Base-by-base conservation (phyloP, 352 stramenopile genomes). In the Globisporangium solare region DNA sequence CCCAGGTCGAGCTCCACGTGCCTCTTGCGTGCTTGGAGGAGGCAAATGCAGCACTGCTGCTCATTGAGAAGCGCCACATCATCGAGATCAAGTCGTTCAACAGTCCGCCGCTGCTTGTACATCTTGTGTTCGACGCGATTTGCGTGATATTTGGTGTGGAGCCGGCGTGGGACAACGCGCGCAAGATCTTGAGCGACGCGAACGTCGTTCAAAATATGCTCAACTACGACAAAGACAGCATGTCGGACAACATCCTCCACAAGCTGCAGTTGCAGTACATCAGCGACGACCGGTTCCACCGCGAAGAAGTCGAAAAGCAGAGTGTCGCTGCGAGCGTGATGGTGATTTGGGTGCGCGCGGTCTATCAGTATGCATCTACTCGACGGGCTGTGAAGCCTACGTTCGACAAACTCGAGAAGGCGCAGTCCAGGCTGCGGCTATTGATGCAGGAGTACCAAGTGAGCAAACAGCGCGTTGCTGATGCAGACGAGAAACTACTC, bases 41-140 rank as follows among this genome's bases (percentile, higher is more conserved):
- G 43, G 83, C 83, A 10, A 89, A 90, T 43, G 60, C 61, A 0
- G 73, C 76, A 0, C 61, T 92, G 2, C 32, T 86, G 20, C 55
- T 83, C 35, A 78, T 92, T 18, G 80, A 92, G 41, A 77, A 84
- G 54, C 73, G 76, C 1, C 82, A 90, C 49, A 88, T 92, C 31
- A 67, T 88, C 27, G 83, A 92, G 63, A 88, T 92, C 68, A 92
- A 92, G 62, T 90, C 83, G 53, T 92, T 92, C 40, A 84, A 76
- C 13, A 89, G 61, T 35, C 83, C 83, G 5, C 83, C 83, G 5
- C 63, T 79, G 15, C 60, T 92, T 0, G 83, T 92, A 2, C 80
- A 90, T 35, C 58, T 90, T 12, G 80, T 89, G 2, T 45, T 92
- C 2, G 80, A 88, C 7, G 83, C 79, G 0, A 74, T 92, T 14